Base-by-base conservation (phyloP, 805 yeast genomes). In the Teunomyces gatunensis region DNA sequence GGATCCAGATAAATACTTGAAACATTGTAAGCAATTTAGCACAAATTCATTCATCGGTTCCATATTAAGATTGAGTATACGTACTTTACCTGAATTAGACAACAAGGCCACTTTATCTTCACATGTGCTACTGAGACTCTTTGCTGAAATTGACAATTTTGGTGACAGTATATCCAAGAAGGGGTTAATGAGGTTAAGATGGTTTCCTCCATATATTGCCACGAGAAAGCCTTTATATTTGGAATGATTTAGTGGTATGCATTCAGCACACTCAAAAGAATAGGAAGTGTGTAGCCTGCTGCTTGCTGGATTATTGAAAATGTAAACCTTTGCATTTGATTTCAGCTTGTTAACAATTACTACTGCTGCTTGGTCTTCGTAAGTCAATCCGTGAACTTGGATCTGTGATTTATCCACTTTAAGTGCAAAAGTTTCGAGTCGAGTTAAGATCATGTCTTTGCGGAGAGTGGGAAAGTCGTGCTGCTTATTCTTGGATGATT, bases 361-460 rank as follows among this genome's bases (percentile, higher is more conserved):
- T 0, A 88, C 58, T 0, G 84, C 85, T 58, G 88, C 92, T 54
- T 78, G 79, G 25, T 77, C 80, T 18, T 74, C 75, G 51, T 69
- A 79, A 4, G 59, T 55, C n/a, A 79, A 49, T 6, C 71, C 71
- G 42, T 65, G 60, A 1, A 74, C 59, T 40, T 71, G 70, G 25
- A 78, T 51, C 21, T 64, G 57, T 36, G 56, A 49, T 9, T 60
- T 50, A n/a, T 65, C 58, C 4, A 67, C 66, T 15, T 62, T 59
- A 10, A 65, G 34, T 44, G 60, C 68, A 34, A 72, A 64, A 1
- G 78, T 63, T 13, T 81, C 82, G 2, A 87, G 63, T 56, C 77
- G 79, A 0, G 90, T 81, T 50, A 88, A 67, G n/a, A 85, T 83
- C 56, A 85, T 75, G 60, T 89, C 96, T 54, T 85, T 87, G 34